A percentile compares a stretch with the other conserved stretches of the same genome.
Conservation (phyloP, 106 monocot genomes). For the Acanthochlamys bracteata region DNA sequence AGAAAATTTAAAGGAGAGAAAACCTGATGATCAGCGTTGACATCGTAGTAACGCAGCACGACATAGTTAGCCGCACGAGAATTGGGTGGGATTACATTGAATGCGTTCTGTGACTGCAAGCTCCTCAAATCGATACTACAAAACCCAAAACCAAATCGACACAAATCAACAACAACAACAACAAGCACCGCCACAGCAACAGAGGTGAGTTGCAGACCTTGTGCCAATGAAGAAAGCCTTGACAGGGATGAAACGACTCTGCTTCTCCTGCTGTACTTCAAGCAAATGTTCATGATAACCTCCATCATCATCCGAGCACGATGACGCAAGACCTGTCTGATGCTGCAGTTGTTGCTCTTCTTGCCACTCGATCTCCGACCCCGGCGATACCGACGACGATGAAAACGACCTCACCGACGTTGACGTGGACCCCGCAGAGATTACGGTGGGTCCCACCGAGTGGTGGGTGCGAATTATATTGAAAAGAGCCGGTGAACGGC, state of each 20-base stretch:
- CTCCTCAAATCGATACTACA: constrained; percentile 84
- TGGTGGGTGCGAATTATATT: too few species aligned
- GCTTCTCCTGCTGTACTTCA: constrained; percentile 81
- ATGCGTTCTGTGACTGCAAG: constrained; percentile 85
- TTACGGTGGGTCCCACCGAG: too few species aligned
- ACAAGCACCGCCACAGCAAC: not conserved
- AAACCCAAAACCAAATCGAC: not conserved
- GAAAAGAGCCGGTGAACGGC: too few species aligned
- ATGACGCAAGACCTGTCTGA: not conserved
- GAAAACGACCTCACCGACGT: not conserved
- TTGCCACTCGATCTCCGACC: constrained; percentile 31
- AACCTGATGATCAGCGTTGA: constrained; percentile 39
- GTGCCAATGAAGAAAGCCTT: constrained; percentile 92
- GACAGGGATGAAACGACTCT: constrained; percentile 75
- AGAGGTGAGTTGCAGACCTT: constrained; percentile 18
- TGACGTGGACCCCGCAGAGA: not conserved
- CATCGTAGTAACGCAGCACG: constrained; percentile 77
- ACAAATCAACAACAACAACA: not conserved
- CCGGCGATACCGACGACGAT: constrained; percentile 15
- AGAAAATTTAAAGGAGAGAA: not conserved
- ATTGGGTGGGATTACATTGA: constrained; percentile 83
- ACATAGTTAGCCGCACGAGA: constrained; percentile 91
- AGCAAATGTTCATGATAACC: constrained; percentile 50
- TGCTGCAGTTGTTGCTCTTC: constrained; percentile 15
- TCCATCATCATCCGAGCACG: constrained; percentile 36